Evolutionary conservation across 2,329 filamentous ascomycete species (phyloP), one percentile per base, ranked within the genome.

Genomic region (Pestalotiopsis fici): DNA sequence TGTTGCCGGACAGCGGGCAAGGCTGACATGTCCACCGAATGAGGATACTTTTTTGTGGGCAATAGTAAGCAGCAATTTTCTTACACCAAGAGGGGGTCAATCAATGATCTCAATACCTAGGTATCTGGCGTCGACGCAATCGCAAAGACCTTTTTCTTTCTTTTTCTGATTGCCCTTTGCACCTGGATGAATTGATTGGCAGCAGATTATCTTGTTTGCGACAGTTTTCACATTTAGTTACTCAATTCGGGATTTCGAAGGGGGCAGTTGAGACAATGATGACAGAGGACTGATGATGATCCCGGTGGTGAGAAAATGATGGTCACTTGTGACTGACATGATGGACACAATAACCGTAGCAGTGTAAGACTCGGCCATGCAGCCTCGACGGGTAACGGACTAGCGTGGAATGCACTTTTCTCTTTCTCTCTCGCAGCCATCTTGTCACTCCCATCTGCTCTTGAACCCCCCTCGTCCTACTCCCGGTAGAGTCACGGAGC

Each of bases 391-490:
- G 37, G 35, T 62, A 43, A 50, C 59, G 59, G 59, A 62, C 37
- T 62, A 62, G 59, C 59, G 59, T 47, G 37, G n/a, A 35, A 62
- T 35, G 57, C 39, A 62, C 59, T 50, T 62, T n/a, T 62, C n/a
- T 35, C 18, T 62, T n/a, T 43, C 27, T 28, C 37, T 35, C 37
- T 62, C n/a, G 59, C 37, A 21, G 47, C 7, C 18, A 50, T 50
- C 43, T n/a, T 35, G 31, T 35, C n/a, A n/a, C n/a, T n/a, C n/a
- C n/a, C n/a, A n/a, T n/a, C n/a, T n/a, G n/a, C n/a, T 50, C 43
- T 50, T 9, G 13, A 6, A 9, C 43, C 6, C 15, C 43, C 43
- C 43, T 50, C 43, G 43, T 50, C 21, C 18, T 50, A 50, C 43
- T 50, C 18, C 43, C 43, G 15, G 43, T n/a, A 15, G 18, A 50